Evolutionary conservation across 2,329 filamentous ascomycete genomes (phyloP).

Genomic region (Stenocarpella maydis): DNA sequence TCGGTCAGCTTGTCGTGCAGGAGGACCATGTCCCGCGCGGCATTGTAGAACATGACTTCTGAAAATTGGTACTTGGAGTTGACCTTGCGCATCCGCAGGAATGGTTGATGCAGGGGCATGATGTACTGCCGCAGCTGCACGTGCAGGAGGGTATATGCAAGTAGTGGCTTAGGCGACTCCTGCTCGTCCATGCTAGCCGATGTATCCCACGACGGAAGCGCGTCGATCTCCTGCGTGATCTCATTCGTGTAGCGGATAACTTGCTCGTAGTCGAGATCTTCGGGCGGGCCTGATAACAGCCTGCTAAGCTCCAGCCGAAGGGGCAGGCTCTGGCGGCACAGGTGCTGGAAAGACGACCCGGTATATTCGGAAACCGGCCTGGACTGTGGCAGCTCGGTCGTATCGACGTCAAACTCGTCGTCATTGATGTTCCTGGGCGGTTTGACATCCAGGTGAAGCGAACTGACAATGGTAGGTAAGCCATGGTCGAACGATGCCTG

Average conservation of each 20-base stretch:
- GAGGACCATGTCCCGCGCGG: slow-evolving; percentile 68
- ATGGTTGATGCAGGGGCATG: slow-evolving; percentile 68
- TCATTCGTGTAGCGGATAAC: slow-evolving; percentile 69
- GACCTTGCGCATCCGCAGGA: slow-evolving; percentile 65
- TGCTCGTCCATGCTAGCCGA: slow-evolving; percentile 46
- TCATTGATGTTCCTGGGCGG: slow-evolving; percentile 66
- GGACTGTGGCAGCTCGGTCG: slow-evolving; percentile 58
- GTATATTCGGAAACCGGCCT: slow-evolving; percentile 63
- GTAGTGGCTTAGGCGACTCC: slow-evolving; percentile 58
- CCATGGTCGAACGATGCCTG: slow-evolving; percentile 69
- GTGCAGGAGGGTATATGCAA: slow-evolving; percentile 67
- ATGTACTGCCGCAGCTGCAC: slow-evolving; percentile 70
- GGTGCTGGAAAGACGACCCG: slow-evolving; percentile 65
- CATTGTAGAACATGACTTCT: slow-evolving; percentile 70
- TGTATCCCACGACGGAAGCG: slow-evolving; percentile 64
- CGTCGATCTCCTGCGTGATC: slow-evolving; percentile 67
- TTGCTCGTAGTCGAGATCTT: slow-evolving; percentile 67
- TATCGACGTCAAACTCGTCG: slow-evolving; percentile 63
- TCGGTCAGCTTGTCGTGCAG: slow-evolving; percentile 68
- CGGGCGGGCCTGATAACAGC: slow-evolving; percentile 61
- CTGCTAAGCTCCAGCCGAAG: slow-evolving; percentile 66
- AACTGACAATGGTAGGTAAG: slow-evolving; percentile 64
- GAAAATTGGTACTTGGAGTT: slow-evolving; percentile 70
- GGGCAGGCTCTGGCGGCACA: slow-evolving; percentile 63
- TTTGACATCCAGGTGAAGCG: slow-evolving; percentile 63